Base-by-base conservation (phyloP, 129 eudicot species). In the Helianthus annuus region DNA sequence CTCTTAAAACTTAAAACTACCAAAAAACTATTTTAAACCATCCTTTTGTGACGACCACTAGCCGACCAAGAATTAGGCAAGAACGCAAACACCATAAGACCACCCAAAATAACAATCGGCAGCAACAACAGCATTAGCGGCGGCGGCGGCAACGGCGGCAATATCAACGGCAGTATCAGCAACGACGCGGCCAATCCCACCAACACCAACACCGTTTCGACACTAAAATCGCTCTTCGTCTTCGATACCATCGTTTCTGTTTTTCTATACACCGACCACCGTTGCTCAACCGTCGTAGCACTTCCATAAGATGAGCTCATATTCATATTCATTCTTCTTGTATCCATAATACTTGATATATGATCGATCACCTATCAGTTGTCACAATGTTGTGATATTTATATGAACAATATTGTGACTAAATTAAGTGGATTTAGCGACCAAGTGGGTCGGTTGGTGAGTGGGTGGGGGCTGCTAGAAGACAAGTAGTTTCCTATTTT, bases 121-220 rank as follows among this genome's bases (percentile, higher is more conserved):
- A 89, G 82, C 71, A 86, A 36, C 48, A 89, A 65, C 76, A 89
- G 63, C 91, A 89, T 67, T 9, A 72, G 76, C 19, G 96, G 96
- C 12, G 96, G 96, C 10, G 96, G 96, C 10, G 96, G 91, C 58
- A 89, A 60, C 16, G 96, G 91, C 49, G 96, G 96, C 4, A 89
- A 85, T 17, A 89, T 72, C 62, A 86, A 46, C 1, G 96, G 96
- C 15, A 89, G 83, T 6, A 89, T 79, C 78, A 89, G 64, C 72
- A 89, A 51, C 65, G 91, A 85, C 56, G 80, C 91, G 38, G 96
- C 53, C n/a, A 89, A 66, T 63, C 87, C 80, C 0, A 80, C 34
- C 38, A 89, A 78, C 64, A 89, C 55, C 17, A 71, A 4, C 91
- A 83, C 15, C 29, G 96, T 86, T 44, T 89, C 96, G 49, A 82